These are phyloP conservation scores for Penicillium sp. DNA, from an alignment of 2,329 filamentous ascomycete species.

Conservation along the genomic window DNA sequence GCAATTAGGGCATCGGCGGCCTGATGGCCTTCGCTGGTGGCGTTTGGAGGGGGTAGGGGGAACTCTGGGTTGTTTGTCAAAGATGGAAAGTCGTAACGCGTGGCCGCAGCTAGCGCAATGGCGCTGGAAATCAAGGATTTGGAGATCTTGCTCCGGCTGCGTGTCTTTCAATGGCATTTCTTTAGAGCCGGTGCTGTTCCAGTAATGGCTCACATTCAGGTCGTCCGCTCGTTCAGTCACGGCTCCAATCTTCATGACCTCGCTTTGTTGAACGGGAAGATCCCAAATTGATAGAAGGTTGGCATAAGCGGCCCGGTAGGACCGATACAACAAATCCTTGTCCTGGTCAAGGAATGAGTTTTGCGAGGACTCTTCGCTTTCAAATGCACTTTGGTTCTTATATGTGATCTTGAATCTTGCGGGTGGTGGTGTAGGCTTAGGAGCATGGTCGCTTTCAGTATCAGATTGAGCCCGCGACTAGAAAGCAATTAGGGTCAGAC, in stretches of 20 bases:
- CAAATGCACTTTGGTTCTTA: slow-evolving; percentile 58
- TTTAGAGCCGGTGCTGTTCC: slow-evolving; percentile 29
- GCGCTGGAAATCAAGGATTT: slow-evolving; percentile 43
- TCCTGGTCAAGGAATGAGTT: slow-evolving; percentile 52
- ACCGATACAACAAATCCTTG: slow-evolving; percentile 49
- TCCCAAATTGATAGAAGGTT: slow-evolving; percentile 60
- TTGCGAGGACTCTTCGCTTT: slow-evolving; percentile 50
- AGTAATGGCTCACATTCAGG: slow-evolving; percentile 20
- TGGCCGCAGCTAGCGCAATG: slow-evolving; percentile 45
- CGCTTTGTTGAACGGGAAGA: slow-evolving; percentile 53
- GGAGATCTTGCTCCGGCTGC: slow-evolving; percentile 13
- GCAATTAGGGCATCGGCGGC: slow-evolving; percentile 38
- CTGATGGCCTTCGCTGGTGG: slow-evolving; percentile 17
- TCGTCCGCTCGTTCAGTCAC: slow-evolving; percentile 38
- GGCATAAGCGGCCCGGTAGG: slow-evolving; percentile 59
- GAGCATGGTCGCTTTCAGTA: slow-evolving; percentile 38
- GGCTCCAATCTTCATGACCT: slow-evolving; percentile 58
- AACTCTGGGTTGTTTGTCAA: slow-evolving; percentile 24
- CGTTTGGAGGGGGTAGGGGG: slow-evolving; percentile 22
- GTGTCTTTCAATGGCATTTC: slow-evolving; percentile 26
- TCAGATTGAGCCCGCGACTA: slow-evolving; percentile 40
- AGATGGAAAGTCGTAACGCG: slow-evolving; percentile 38
- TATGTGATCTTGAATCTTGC: slow-evolving; percentile 50
- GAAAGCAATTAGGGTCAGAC: slow-evolving; percentile 28
- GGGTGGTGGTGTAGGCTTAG: slow-evolving; percentile 27